A percentile compares a stretch with the other conserved stretches of the same genome.
phyloP scores from a whole-genome alignment of 495 filamentous ascomycete species.

The Xylaria longipes region DNA sequence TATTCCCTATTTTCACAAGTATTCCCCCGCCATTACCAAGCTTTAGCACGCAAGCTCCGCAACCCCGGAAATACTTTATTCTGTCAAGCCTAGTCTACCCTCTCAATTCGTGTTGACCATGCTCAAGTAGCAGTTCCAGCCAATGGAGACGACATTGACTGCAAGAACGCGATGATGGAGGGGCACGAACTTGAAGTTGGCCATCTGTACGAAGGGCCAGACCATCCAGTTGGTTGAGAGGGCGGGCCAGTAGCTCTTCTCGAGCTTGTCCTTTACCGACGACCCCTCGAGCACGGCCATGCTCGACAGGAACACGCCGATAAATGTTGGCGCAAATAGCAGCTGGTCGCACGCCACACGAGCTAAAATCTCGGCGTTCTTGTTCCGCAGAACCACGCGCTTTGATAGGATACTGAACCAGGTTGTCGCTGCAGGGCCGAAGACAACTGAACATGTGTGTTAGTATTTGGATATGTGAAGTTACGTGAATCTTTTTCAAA shows the following conservation, averaged over 20 bases:
- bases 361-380: conserved; percentile 74
- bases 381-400: conserved; percentile 62
- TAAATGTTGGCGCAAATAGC: conserved; percentile 83
- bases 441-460: conserved; percentile 65
- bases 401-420: conserved; percentile 75
- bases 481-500: not conserved
- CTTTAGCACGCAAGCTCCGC: not conserved
- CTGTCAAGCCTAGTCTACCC: not conserved
- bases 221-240: conserved; percentile 87
- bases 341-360: conserved; percentile 84
- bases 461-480: conserved; percentile 10
- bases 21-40: not conserved
- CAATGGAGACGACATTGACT: conserved; percentile 81
- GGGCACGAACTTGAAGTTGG: conserved; percentile 91
- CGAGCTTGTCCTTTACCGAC: conserved; percentile 72
- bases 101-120: conserved; percentile 33
- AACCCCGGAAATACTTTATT: not conserved
- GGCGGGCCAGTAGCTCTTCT: conserved; percentile 68
- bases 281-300: conserved; percentile 90
- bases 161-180: conserved; percentile 84
- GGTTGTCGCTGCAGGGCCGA: conserved; percentile 86
- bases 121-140: conserved; percentile 97
- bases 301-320: conserved; percentile 80
- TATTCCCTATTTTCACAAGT: conserved; percentile 1
- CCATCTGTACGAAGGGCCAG: conserved; percentile 89